These are phyloP conservation scores for Cladorrhinum sp. DNA, from an alignment of 2,329 filamentous ascomycete species.

Conservation along the genomic window DNA sequence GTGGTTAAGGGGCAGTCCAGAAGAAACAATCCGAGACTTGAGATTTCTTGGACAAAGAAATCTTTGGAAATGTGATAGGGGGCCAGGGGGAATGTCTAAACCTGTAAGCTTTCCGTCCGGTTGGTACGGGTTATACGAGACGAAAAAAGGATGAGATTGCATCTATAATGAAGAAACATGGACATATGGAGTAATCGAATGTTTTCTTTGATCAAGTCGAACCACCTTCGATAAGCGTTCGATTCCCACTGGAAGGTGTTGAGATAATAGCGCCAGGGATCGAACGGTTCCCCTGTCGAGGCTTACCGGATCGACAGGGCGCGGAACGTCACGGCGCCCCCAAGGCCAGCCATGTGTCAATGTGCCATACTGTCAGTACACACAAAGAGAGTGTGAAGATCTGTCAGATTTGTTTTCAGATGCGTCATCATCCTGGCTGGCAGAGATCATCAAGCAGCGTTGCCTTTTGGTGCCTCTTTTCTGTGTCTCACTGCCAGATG, in stretches of 20 bases:
- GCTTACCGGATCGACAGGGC: constrained; percentile 25
- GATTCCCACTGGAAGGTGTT: constrained; percentile 9
- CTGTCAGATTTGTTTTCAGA: not conserved
- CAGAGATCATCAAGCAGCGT: constrained; percentile 4
- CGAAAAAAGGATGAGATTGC: not conserved
- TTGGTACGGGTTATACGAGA: not conserved
- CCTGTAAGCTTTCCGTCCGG: not conserved
- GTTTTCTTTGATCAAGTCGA: constrained; percentile 29
- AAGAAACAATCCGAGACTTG: constrained; percentile 18
- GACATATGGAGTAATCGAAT: constrained; percentile 25
- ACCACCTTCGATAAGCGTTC: constrained; percentile 27
- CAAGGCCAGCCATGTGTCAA: constrained; percentile 22
- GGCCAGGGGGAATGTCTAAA: not conserved
- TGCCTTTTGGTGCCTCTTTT: not conserved
- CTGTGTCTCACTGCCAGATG: too few species aligned
- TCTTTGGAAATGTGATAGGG: not conserved
- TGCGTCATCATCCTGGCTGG: not conserved
- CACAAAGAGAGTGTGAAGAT: not conserved
- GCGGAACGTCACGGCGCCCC: constrained; percentile 19
- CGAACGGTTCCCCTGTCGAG: constrained; percentile 27
- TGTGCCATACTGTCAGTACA: constrained; percentile 5
- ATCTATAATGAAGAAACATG: not conserved
- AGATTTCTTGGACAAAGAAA: constrained; percentile 12
- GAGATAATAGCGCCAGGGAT: constrained; percentile 27
- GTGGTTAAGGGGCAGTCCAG: constrained; percentile 3